Evolutionary conservation across 176 grass and related monocot genomes (phyloP).

Genomic region (Melocanna baccifera): DNA sequence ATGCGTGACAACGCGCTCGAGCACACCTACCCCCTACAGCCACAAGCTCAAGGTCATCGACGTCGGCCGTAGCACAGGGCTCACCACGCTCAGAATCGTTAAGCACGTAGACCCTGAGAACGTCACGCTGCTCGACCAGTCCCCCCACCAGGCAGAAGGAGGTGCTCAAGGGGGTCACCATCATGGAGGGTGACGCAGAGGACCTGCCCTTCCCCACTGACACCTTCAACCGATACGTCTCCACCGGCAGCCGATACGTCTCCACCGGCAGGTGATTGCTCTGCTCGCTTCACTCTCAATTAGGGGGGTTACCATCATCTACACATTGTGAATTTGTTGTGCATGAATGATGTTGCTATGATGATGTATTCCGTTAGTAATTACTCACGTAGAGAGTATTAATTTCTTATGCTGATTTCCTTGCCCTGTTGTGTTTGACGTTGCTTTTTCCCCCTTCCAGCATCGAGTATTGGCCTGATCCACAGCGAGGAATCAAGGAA

Average conservation of each 20-base stretch:
- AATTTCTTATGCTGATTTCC: neutral
- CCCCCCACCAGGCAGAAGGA: slow-evolving; percentile 79
- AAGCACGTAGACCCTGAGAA: slow-evolving; percentile 62
- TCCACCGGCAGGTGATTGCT: slow-evolving; percentile 70
- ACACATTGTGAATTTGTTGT: neutral
- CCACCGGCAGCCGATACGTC: no score
- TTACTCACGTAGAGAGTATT: neutral
- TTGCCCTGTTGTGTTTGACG: neutral
- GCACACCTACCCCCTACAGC: slow-evolving; percentile 65
- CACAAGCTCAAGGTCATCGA: slow-evolving; percentile 67
- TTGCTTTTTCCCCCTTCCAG: slow-evolving; percentile 24
- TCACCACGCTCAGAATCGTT: slow-evolving; percentile 86
- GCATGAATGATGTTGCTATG: neutral
- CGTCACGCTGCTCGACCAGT: slow-evolving; percentile 91
- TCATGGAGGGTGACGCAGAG: slow-evolving; percentile 92
- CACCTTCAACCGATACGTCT: slow-evolving; percentile 66
- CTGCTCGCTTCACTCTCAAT: neutral
- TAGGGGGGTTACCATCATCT: neutral
- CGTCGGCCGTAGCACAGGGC: slow-evolving; percentile 73
- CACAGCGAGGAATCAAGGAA: slow-evolving; percentile 88
- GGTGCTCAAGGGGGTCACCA: slow-evolving; percentile 61
- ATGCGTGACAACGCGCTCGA: slow-evolving; percentile 89
- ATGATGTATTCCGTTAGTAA: neutral
- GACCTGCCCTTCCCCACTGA: slow-evolving; percentile 80
- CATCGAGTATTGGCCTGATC: slow-evolving; percentile 96